A percentile compares a stretch with the other conserved stretches of the same genome.
Conservation (phyloP, 306 rosid species). For the Prunus armeniaca region DNA sequence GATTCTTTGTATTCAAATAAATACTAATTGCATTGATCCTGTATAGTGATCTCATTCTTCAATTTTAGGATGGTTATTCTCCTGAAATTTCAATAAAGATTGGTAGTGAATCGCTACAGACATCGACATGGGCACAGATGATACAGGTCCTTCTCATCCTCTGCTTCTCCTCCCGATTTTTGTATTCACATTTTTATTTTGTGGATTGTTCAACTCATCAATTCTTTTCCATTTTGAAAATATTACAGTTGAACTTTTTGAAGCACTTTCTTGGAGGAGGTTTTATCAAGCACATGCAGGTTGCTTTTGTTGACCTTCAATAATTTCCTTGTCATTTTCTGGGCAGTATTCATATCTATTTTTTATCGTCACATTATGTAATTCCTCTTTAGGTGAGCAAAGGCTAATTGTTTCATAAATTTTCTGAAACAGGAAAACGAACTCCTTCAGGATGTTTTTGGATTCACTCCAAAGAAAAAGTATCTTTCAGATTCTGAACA, state of each 20-base stretch:
- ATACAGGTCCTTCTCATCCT: constrained; percentile 56
- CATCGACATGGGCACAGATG: constrained; percentile 75
- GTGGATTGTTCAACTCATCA: background rate
- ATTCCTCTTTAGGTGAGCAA: background rate
- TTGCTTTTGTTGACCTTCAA: constrained; percentile 17
- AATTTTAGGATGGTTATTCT: constrained; percentile 54
- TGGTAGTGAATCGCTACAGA: constrained; percentile 68
- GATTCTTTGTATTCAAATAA: background rate
- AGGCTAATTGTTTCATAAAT: background rate
- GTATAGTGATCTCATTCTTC: constrained; percentile 27
- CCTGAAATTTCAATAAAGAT: constrained; percentile 80
- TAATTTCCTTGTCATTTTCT: background rate
- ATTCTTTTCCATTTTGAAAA: constrained; percentile 1
- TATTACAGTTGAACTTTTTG: constrained; percentile 68
- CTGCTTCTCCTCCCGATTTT: background rate
- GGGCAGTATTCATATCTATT: background rate
- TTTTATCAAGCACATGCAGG: constrained; percentile 94
- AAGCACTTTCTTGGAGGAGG: constrained; percentile 94
- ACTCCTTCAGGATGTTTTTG: constrained; percentile 78
- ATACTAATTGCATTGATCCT: background rate
- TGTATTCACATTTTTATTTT: background rate
- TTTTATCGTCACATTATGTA: background rate
- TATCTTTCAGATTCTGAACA: constrained; percentile 35
- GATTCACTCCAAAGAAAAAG: constrained; percentile 72
- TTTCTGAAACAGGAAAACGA: constrained; percentile 67